A percentile compares a stretch with the other conserved stretches of the same genome.
phyloP scores from a whole-genome alignment of 768 basidiomycete species.

The Termitomyces sp. region DNA sequence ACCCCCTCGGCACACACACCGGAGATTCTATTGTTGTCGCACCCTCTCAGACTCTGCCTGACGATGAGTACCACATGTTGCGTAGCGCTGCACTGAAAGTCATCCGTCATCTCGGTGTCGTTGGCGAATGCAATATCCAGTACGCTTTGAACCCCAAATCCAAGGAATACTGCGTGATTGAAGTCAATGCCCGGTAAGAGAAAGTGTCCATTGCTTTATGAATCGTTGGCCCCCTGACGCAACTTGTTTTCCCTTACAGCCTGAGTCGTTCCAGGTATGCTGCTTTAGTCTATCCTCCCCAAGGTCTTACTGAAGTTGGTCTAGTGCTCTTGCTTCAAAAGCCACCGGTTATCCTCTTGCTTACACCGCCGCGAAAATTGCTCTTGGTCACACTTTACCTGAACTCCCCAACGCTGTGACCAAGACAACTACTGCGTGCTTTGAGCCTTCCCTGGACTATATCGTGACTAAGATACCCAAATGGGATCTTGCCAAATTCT shows the following conservation, averaged over 20 bases:
- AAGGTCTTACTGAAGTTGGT: background rate
- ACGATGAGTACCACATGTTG: constrained; percentile 99
- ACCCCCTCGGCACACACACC: constrained; percentile 97
- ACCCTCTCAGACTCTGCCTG: constrained; percentile 95
- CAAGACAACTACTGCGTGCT: constrained; percentile 98
- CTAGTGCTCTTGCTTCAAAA: constrained; percentile 92
- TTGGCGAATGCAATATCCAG: constrained; percentile 97
- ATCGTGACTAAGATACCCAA: constrained; percentile 99
- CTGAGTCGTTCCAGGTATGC: constrained; percentile 75
- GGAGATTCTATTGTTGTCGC: constrained; percentile 99
- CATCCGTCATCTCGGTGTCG: constrained; percentile 84
- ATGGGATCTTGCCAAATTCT: constrained; percentile 99
- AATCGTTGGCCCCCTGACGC: background rate
- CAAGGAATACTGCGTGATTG: constrained; percentile 96
- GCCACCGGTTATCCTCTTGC: constrained; percentile 99
- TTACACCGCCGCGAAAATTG: constrained; percentile 98
- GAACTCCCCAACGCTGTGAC: constrained; percentile 99
- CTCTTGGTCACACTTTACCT: constrained; percentile 93
- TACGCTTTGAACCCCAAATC: constrained; percentile 94
- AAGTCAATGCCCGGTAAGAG: constrained; percentile 87
- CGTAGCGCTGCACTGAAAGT: constrained; percentile 97
- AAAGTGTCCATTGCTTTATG: constrained; percentile 2
- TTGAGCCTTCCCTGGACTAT: constrained; percentile 98
- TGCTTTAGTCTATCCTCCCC: background rate
- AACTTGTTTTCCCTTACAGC: constrained; percentile 24